Evolutionary conservation across 106 monocot genomes (phyloP).

Genomic region (Ottelia alismoides): DNA sequence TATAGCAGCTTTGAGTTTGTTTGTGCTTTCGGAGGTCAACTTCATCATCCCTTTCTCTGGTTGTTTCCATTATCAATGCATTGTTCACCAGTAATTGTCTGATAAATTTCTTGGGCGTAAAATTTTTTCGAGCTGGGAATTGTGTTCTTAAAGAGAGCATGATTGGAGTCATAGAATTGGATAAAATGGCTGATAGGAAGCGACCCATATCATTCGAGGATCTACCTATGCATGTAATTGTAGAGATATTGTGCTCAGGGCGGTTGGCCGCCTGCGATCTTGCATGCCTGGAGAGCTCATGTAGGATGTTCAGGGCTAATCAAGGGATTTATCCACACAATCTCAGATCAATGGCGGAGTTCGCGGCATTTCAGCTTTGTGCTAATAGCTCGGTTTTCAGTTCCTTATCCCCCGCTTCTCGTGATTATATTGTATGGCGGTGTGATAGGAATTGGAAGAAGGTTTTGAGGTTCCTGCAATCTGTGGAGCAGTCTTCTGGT

Average conservation of each 20-base stretch:
- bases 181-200: conserved; percentile 41
- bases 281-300: conserved; percentile 62
- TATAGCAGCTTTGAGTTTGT: no score
- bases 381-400: conserved; percentile 28
- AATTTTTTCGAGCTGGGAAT: no score
- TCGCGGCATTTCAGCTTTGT: conserved; percentile 55
- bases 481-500: conserved; percentile 73
- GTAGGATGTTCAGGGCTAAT: conserved; percentile 44
- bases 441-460: conserved; percentile 87
- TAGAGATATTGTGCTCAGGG: conserved; percentile 72
- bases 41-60: no score
- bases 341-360: conserved; percentile 60
- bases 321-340: conserved; percentile 25
- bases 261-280: conserved; percentile 60
- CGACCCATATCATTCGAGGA: conserved; percentile 56
- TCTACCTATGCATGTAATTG: conserved; percentile 61
- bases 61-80: no score
- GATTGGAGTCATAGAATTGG: no score
- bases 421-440: conserved; percentile 46
- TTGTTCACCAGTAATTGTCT: no score
- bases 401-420: conserved; percentile 18
- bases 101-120: no score
- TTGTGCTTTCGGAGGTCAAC: no score
- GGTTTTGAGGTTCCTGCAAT: conserved; percentile 83
- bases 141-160: no score